Base-by-base conservation (phyloP, 495 filamentous ascomycete genomes). In the Aspergillus carlsbadensis region DNA sequence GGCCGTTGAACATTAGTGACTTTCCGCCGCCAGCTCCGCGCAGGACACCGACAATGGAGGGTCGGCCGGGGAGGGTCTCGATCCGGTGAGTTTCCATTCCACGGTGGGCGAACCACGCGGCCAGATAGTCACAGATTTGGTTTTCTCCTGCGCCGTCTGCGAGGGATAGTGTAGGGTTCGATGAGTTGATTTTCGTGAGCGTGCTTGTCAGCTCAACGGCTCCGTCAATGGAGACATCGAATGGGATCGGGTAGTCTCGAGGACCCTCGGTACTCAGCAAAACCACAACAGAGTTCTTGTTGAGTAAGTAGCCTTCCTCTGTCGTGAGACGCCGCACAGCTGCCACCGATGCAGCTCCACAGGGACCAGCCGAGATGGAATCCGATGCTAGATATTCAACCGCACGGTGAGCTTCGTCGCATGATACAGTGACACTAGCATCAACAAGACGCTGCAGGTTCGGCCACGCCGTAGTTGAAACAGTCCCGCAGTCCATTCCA, bases 401-500 rank as follows among this genome's bases (percentile, higher is more conserved):
- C 1, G 82, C 84, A 0, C 60, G 4, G 51, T 87, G 83, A 8
- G 75, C 74, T 52, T 88, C 82, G 18, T 62, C 50, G 47, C 86
- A 85, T 0, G 76, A 78, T 0, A 89, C 76, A 0, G 76, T 78
- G 4, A 88, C 64, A 51, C 74, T 76, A 0, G 76, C 84, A 70
- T 87, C 84, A 2, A 87, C 76, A 29, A 82, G 77, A 6, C 70
- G 63, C 13, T 72, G 63, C 14, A 89, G 62, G 1, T 80, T 53
- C 1, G 79, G 74, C 87, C 87, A 89, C 2, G 86, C 82, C 8
- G 73, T 80, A 1, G 69, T 69, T 0, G 86, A 88, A 6, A 87
- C 72, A 1, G 84, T 88, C 3, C 86, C 85, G 58, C 86, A 89
- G 58, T 85, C 80, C 78, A 89, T 80, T 2, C 86, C 86, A 47